Base-by-base conservation (phyloP, 139 green algal genomes). In the Raphidocelis subcapitata region DNA sequence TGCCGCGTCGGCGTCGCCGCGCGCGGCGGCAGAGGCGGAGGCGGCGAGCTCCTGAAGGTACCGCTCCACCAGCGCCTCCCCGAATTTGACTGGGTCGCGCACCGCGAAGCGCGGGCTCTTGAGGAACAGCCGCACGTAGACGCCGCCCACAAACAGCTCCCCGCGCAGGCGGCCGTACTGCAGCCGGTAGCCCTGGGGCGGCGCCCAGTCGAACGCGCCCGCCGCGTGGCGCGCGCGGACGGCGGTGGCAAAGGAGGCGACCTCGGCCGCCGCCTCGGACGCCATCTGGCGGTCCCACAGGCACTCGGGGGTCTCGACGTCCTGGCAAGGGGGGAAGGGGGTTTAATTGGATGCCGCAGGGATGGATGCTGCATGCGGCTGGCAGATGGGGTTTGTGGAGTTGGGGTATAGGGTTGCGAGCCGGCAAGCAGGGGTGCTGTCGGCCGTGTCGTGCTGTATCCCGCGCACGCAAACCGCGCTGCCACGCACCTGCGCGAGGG, bases 61-160 rank as follows among this genome's bases (percentile, higher is more conserved):
- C 32, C 76, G 46, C 73, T 94, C 85, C 62, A 96, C 64, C 18
- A 97, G 59, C 2, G 75, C 89, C 74, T 97, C 88, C 15, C 87
- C 70, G 73, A 96, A 96, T 8, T 73, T 72, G 59, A 84, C 79
- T 2, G 88, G 86, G 32, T 91, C 79, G 5, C 90, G 80, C 51
- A 98, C 81, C 10, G 93, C 86, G 75, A 86, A 90, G 33, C 78
- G 69, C 5, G 94, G 93, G 74, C 92, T 81, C 35, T 94, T 93
- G 24, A 98, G 84, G 85, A 92, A 98, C 28, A 97, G 83, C 15
- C 88, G 84, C 47, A 98, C 81, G 73, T 98, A 97, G 32, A 98
- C 90, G 35, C 93, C 93, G 3, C 92, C 94, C 12, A 97, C 74
- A 51, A 88, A 89, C 47, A 92, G 82, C 81, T 94, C 91, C 3